These are phyloP conservation scores for Prunus yedoensis DNA, from an alignment of 331 rosid genomes.

Conservation along the genomic window DNA sequence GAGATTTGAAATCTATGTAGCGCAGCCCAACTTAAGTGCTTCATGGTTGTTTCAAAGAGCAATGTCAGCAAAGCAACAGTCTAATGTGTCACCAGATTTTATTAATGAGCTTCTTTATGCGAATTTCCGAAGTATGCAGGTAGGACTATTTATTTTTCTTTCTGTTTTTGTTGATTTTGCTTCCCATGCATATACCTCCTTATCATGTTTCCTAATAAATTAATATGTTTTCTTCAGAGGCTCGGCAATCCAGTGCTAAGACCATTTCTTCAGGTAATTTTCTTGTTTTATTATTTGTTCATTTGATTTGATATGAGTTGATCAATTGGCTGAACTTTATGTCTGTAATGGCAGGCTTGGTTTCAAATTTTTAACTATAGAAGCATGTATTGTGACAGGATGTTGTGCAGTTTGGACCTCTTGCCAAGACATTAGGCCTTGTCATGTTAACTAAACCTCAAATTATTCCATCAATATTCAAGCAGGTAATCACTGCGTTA, in stretches of 20 bases:
- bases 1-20: slow-evolving; percentile 13
- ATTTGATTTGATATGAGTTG: neutral
- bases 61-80: slow-evolving; percentile 78
- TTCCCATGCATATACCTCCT: neutral
- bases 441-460: slow-evolving; percentile 88
- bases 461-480: slow-evolving; percentile 82
- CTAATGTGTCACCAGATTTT: slow-evolving; percentile 71
- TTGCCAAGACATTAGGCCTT: slow-evolving; percentile 82
- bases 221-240: slow-evolving; percentile 47
- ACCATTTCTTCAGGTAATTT: slow-evolving; percentile 87
- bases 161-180: neutral
- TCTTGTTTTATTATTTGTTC: slow-evolving; percentile 3
- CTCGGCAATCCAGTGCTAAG: slow-evolving; percentile 91
- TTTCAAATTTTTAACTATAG: neutral
- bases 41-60: slow-evolving; percentile 99
- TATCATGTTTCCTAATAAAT: neutral
- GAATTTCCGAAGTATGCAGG: slow-evolving; percentile 86
- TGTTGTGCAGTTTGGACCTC: slow-evolving; percentile 92
- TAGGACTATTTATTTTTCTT: slow-evolving; percentile 1
- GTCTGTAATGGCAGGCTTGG: neutral
- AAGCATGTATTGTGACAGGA: slow-evolving; percentile 53
- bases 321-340: slow-evolving; percentile 17
- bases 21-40: slow-evolving; percentile 92
- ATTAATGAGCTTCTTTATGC: slow-evolving; percentile 80
- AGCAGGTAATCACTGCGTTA: slow-evolving; percentile 58